Conservation (phyloP, 768 basidiomycete genomes). For the Boletus pseudopeckii region DNA sequence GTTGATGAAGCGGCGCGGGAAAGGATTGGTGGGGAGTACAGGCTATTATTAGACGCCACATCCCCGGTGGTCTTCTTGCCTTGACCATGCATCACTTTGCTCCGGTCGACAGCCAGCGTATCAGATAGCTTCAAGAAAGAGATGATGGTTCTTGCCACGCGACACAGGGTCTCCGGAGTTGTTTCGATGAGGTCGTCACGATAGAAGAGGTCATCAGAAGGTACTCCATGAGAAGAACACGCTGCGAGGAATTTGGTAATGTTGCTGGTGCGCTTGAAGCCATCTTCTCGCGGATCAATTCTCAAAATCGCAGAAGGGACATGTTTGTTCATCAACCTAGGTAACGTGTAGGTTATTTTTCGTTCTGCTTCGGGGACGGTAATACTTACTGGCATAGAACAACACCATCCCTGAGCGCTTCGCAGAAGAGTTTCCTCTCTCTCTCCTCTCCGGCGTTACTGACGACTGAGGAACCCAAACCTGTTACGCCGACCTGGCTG, state of each 20-base stretch:
- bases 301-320: slow-evolving; percentile 56
- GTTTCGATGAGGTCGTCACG: slow-evolving; percentile 65
- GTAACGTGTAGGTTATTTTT: slow-evolving; percentile 3
- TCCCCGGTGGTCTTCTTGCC: slow-evolving; percentile 27
- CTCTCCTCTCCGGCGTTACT: slow-evolving; percentile 65
- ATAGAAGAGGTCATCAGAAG: slow-evolving; percentile 61
- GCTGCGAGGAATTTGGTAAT: slow-evolving; percentile 76
- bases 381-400: slow-evolving; percentile 83
- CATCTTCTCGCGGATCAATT: slow-evolving; percentile 65
- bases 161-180: slow-evolving; percentile 56
- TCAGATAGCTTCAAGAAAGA: slow-evolving; percentile 65
- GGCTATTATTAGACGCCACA: slow-evolving; percentile 34
- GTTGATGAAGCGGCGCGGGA: slow-evolving; percentile 57
- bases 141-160: slow-evolving; percentile 73
- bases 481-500: slow-evolving; percentile 35
- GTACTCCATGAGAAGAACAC: slow-evolving; percentile 63
- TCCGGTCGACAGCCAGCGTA: slow-evolving; percentile 42
- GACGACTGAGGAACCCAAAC: slow-evolving; percentile 34
- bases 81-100: slow-evolving; percentile 46
- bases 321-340: slow-evolving; percentile 77
- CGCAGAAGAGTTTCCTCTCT: slow-evolving; percentile 68
- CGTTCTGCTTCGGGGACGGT: slow-evolving; percentile 5
- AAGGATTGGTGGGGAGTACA: slow-evolving; percentile 27
- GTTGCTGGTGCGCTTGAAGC: slow-evolving; percentile 64
- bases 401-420: slow-evolving; percentile 79